Base-by-base conservation (phyloP, 2,329 filamentous ascomycete genomes). In the Graphiopsis chlorocephala region DNA sequence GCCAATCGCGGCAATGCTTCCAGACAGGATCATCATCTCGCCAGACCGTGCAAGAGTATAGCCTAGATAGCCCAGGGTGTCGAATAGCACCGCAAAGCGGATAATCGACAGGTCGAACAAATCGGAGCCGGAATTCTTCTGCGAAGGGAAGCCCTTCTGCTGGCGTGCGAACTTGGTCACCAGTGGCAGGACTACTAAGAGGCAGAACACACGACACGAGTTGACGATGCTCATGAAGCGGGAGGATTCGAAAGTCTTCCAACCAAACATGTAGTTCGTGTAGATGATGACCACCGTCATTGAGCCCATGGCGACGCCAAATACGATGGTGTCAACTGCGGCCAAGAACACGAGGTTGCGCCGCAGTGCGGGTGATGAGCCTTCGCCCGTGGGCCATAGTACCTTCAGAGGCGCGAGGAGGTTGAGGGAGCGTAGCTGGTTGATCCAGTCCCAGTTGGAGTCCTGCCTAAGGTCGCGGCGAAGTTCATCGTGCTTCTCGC, bases 251-350 rank as follows among this genome's bases (percentile, higher is more conserved):
- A 92, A 84, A 45, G 88, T 93, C 56, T 86, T 85, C 95, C 95
- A 98, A 62, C 85, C 82, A 74, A 97, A 98, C 70, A 88, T 85
- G 72, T 86, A 90, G 69, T 91, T 89, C 26, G 88, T 88, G 78
- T 98, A 99, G 63, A 97, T 85, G 63, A 98, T 84, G 23, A 95
- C 83, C 38, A 97, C 88, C n/a, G 89, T 87, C 67, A 92, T 88
- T 0, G 88, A 86, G 56, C 93, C 92, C 84, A 97, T 91, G 8
- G 89, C 88, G 0, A 93, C 85, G 25, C 92, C 90, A 67, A 97
- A 90, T 69, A 96, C 85, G 68, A 92, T 87, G 28, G 90, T 91
- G 74, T 98, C 95, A 63, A 93, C 88, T 6, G 88, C 81, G 2
- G 93, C 90, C 10, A 99, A 83, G 0, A 94, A 79, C 3, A 96